Percentiles rank a stretch among this genome's conserved stretches.
phyloP scores from a whole-genome alignment of 163 green algal species.

The Chlamydomonas reinhardtii region DNA sequence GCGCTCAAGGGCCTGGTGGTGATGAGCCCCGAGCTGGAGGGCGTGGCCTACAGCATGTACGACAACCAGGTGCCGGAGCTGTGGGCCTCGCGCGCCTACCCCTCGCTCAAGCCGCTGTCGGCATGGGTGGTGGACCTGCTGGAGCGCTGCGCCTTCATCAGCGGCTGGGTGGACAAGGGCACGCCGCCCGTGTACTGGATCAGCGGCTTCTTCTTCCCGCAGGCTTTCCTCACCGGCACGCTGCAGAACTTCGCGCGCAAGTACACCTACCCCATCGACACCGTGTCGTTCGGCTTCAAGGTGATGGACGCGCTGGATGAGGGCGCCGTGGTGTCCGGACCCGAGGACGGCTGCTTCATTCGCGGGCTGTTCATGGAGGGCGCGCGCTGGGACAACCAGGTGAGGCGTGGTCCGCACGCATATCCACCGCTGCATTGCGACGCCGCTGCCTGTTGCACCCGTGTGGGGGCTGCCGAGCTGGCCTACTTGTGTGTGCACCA shows the following conservation, averaged over 20 bases:
- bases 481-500: no score
- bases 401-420: not conserved
- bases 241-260: slow-evolving; percentile 90
- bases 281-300: slow-evolving; percentile 81
- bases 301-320: slow-evolving; percentile 70
- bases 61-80: slow-evolving; percentile 89
- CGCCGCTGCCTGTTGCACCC: no score
- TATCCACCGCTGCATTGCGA: not conserved
- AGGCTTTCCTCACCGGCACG: slow-evolving; percentile 88
- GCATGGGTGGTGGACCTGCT: slow-evolving; percentile 83
- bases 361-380: slow-evolving; percentile 87
- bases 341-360: slow-evolving; percentile 86
- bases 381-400: slow-evolving; percentile 73
- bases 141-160: slow-evolving; percentile 80
- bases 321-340: slow-evolving; percentile 15
- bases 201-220: slow-evolving; percentile 90
- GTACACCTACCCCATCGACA: slow-evolving; percentile 84
- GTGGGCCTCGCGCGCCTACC: slow-evolving; percentile 86
- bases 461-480: no score
- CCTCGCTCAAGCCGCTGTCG: slow-evolving; percentile 86
- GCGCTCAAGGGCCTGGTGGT: slow-evolving; percentile 86
- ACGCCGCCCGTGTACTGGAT: slow-evolving; percentile 85
- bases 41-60: slow-evolving; percentile 77
- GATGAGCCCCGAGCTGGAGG: slow-evolving; percentile 86
- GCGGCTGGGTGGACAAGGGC: slow-evolving; percentile 72